Base-by-base conservation (phyloP, 208 protist species). In the Acanthamoeba triangularis region DNA sequence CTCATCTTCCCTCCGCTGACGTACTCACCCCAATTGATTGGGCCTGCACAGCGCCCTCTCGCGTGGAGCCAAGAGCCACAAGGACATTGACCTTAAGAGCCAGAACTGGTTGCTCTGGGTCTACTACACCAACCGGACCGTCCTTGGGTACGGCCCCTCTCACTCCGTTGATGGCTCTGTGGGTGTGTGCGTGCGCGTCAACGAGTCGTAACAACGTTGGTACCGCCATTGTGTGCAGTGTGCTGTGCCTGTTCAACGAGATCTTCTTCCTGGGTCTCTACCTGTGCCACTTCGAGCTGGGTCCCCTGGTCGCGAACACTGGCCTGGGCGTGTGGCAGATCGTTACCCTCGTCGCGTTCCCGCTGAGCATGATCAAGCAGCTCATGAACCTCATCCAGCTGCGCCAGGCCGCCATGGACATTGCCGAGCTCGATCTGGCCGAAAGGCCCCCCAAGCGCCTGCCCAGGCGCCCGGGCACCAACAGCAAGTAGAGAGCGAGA, bases 211-310 rank as follows among this genome's bases (percentile, higher is more conserved):
- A n/a, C n/a, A n/a, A n/a, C n/a, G n/a, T n/a, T n/a, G n/a, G n/a
- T n/a, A n/a, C n/a, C n/a, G n/a, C n/a, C n/a, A n/a, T n/a, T n/a
- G n/a, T n/a, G n/a, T n/a, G n/a, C n/a, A 72, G 49, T 49, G 74
- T 69, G 35, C 76, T 95, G 35, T 95, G 93, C 80, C 61, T 87
- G 20, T 54, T 61, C 93, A 95, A 95, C 61, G 93, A 95, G 76
- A 61, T 90, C 72, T 95, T 95, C 93, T 95, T 95, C 80, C 52
- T 95, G 74, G 69, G 44, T 14, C 93, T 95, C 41, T 95, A 95
- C 76, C n/a, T 95, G 47, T 54, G 35, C 56, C 93, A 95, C 61
- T 95, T 95, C 37, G 74, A 95, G 2, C 16, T 85, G 35, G 56
- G 56, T 33, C 41, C 93, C 90, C 44, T 93, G 30, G 49, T 90